Evolutionary conservation across 371 early-diverging fungal genomes (phyloP).

Genomic region (Haplosporangium sp.): DNA sequence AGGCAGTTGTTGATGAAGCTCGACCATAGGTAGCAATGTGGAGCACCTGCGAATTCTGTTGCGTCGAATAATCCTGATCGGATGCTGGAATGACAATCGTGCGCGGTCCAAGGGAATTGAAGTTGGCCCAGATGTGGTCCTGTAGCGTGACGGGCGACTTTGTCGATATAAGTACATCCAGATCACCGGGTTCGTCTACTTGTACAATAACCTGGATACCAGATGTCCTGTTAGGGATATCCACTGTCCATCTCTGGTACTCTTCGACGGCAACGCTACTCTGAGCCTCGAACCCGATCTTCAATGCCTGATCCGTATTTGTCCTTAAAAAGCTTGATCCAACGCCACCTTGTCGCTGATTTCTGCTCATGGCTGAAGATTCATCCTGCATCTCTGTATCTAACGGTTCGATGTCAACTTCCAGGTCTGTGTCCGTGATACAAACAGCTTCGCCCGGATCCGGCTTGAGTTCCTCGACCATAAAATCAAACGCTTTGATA

Average conservation of each 20-base stretch:
- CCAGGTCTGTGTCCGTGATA: slow-evolving; percentile 86
- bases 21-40: slow-evolving; percentile 39
- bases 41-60: slow-evolving; percentile 23
- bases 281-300: slow-evolving; percentile 27
- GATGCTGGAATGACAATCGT: slow-evolving; percentile 22
- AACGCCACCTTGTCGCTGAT: neutral
- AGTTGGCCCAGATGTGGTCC: slow-evolving; percentile 51
- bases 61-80: slow-evolving; percentile 37
- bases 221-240: slow-evolving; percentile 24
- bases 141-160: slow-evolving; percentile 24
- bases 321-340: neutral
- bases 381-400: slow-evolving; percentile 23
- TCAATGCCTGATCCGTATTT: slow-evolving; percentile 18
- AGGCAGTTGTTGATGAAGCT: neutral
- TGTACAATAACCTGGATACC: slow-evolving; percentile 26
- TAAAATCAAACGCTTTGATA: slow-evolving; percentile 63
- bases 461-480: slow-evolving; percentile 78
- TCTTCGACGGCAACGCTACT: slow-evolving; percentile 17
- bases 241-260: slow-evolving; percentile 34
- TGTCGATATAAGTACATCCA: slow-evolving; percentile 40
- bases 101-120: slow-evolving; percentile 20
- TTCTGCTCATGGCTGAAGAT: neutral
- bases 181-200: slow-evolving; percentile 37
- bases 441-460: slow-evolving; percentile 64
- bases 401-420: slow-evolving; percentile 79